phyloP scores from a whole-genome alignment of 768 basidiomycete genomes.

The Boletus vermiculosoides region DNA sequence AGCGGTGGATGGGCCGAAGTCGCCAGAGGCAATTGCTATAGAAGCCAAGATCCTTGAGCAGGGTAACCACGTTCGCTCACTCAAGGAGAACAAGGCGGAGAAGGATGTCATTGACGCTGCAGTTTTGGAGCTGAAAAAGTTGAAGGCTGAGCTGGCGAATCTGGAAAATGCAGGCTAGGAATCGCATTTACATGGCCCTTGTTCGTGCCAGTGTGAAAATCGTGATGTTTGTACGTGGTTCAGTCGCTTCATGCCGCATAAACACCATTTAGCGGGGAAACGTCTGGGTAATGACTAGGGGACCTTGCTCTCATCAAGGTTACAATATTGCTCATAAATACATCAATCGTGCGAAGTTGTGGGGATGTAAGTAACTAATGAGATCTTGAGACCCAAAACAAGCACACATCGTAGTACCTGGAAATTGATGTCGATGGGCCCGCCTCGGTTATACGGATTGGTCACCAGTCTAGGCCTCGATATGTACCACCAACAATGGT shows the following conservation, averaged over 20 bases:
- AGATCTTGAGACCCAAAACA: not conserved
- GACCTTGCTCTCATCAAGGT: not conserved
- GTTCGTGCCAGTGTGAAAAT: not conserved
- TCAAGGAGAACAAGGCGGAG: conserved; percentile 54
- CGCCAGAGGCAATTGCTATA: conserved; percentile 66
- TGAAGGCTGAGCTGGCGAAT: conserved; percentile 55
- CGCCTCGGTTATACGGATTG: no score
- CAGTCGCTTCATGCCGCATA: not conserved
- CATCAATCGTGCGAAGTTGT: not conserved
- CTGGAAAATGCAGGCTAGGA: conserved; percentile 18
- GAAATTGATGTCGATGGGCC: not conserved
- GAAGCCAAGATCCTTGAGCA: conserved; percentile 77
- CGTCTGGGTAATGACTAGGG: not conserved
- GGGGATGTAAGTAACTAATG: not conserved
- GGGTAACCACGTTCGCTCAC: conserved; percentile 64
- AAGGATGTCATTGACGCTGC: conserved; percentile 47
- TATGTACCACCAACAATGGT: not conserved
- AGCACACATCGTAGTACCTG: not conserved
- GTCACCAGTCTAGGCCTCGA: no score
- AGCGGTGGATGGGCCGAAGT: conserved; percentile 53
- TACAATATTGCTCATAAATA: not conserved
- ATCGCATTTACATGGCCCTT: not conserved
- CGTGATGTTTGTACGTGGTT: not conserved
- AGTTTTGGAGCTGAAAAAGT: conserved; percentile 59
- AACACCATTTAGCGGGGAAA: not conserved